Evolutionary conservation across 208 protist species (phyloP), one percentile per base, ranked within the genome.

Genomic region (Trypanosoma cruzi): DNA sequence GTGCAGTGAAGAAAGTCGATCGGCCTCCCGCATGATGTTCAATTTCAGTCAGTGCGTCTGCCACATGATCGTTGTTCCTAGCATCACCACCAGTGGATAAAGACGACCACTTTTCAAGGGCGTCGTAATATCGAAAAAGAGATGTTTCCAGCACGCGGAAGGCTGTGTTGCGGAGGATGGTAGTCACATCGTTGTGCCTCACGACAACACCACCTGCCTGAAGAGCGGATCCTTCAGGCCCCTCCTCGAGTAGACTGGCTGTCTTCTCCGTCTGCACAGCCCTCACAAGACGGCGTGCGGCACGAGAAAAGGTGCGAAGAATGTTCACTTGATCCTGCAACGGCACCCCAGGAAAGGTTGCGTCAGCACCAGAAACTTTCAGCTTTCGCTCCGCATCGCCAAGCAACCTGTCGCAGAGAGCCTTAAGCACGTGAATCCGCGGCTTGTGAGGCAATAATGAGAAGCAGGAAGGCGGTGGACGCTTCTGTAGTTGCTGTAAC

Each of bases 241-340:
- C 86, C 40, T 95, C 90, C 28, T 75, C 62, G 16, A 71, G 11
- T 0, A 95, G 56, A 61, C 85, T 91, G 48, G 40, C n/a, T 20
- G 72, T 77, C 53, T 92, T 92, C 60, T 96, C 86, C 67, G 83
- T 72, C 88, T 93, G 92, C 26, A 91, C 86, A 20, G 82, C 82
- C 16, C 84, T 73, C 57, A 96, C 88, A 53, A 96, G 73, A 11
- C 84, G 81, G 13, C 85, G 87, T 0, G 82, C 58, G 3, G 79
- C 79, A n/a, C 79, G 78, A 48, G 79, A 83, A 40, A 92, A 63
- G 0, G 76, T 74, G 14, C 81, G 75, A 59, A 94, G 64, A 49
- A 79, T 26, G 20, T 64, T 65, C 71, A 86, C 71, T 61, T 88
- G 84, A 36, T 89, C 73, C 7, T 44, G 29, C 28, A 78, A 26